A percentile compares a stretch with the other conserved stretches of the same genome.
phyloP scores from a whole-genome alignment of 345 rosid species.

The Lagerstroemia speciosa region DNA sequence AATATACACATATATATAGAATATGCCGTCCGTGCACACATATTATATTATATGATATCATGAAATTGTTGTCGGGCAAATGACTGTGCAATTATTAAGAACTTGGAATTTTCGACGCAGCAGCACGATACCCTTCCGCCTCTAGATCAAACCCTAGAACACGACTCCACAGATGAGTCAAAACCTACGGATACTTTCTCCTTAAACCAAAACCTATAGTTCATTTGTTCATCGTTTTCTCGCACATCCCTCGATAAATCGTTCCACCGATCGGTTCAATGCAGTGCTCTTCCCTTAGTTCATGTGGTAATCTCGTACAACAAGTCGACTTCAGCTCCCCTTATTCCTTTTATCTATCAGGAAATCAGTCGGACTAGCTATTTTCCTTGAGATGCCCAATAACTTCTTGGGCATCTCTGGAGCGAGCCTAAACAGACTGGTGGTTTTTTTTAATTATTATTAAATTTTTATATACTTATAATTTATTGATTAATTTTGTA shows the following conservation, averaged over 20 bases:
- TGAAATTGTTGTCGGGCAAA: constrained; percentile 6
- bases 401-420: not conserved
- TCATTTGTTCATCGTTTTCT: too few relatives aligned
- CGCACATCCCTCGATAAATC: too few relatives aligned
- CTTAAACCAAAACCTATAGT: too few relatives aligned
- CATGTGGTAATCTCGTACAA: too few relatives aligned
- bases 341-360: too few relatives aligned
- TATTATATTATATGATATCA: constrained; percentile 3
- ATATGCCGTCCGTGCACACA: constrained; percentile 3
- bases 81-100: not conserved
- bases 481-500: not conserved
- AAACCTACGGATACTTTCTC: too few relatives aligned
- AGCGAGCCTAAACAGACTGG: constrained; percentile 2
- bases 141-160: not conserved
- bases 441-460: too few relatives aligned
- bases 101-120: constrained; percentile 5
- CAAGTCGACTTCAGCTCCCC: too few relatives aligned
- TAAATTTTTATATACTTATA: not conserved
- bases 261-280: too few relatives aligned
- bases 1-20: not conserved
- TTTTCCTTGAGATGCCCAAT: too few relatives aligned
- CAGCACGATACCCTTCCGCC: not conserved
- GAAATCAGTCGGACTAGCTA: not conserved
- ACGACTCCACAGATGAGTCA: too few relatives aligned
- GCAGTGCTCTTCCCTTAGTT: too few relatives aligned